Evolutionary conservation across 805 yeast genomes (phyloP).

Genomic region (Starmerella sirachaensis): DNA sequence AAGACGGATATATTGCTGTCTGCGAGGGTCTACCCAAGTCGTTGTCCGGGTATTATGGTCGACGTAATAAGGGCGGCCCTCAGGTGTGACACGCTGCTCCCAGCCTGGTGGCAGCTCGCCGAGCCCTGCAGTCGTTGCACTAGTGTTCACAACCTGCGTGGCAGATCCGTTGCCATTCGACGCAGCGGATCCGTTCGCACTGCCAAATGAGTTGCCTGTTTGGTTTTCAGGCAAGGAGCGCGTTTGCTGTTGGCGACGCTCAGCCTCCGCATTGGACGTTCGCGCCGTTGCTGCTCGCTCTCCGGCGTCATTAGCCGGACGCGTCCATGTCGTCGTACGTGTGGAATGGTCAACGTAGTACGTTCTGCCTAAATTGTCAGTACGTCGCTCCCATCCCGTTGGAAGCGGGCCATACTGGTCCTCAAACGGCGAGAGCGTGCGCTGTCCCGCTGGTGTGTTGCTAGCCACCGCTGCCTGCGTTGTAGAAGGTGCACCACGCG

Average conservation of each 20-base stretch:
- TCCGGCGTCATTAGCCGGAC: conserved; percentile 72
- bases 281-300: conserved; percentile 52
- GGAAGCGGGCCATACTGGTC: conserved; percentile 95
- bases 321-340: conserved; percentile 96
- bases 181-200: conserved; percentile 10
- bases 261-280: conserved; percentile 66
- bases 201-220: conserved; percentile 31
- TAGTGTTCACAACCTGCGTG: conserved; percentile 47
- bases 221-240: conserved; percentile 71
- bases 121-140: conserved; percentile 87
- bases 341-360: conserved; percentile 97
- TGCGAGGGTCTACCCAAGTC: conserved; percentile 99
- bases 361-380: conserved; percentile 94
- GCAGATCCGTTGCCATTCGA: not conserved
- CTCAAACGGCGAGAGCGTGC: conserved; percentile 62
- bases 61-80: conserved; percentile 95
- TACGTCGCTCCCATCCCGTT: conserved; percentile 98
- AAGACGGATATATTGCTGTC: conserved; percentile 95
- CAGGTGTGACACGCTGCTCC: conserved; percentile 97
- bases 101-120: conserved; percentile 98
- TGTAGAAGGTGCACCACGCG: not conserved
- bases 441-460: too few species aligned
- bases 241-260: conserved; percentile 79
- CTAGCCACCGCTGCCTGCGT: conserved; percentile 4
- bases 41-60: conserved; percentile 99